Evolutionary conservation across 352 stramenopile genomes (phyloP).

Genomic region (Pythium aristosporum): DNA sequence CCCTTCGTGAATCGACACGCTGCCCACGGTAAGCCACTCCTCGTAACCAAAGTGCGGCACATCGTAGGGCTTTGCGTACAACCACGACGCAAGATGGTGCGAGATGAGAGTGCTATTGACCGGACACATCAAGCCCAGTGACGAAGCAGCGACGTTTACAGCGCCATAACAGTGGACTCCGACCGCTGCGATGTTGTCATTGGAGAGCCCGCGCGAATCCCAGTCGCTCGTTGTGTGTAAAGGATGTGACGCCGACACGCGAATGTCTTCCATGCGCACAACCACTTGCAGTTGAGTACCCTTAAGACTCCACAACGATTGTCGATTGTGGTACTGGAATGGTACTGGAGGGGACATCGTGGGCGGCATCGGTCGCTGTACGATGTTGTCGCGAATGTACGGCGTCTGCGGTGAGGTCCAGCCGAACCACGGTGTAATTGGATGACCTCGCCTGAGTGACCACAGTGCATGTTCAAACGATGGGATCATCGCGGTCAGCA

Average conservation of each 20-base stretch:
- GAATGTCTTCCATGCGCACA: slow-evolving; percentile 10
- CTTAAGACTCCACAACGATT: not conserved
- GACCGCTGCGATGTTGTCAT: not conserved
- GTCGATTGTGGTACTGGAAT: not conserved
- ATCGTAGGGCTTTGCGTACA: not conserved
- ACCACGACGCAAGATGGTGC: not conserved
- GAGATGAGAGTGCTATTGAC: not conserved
- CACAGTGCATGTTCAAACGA: slow-evolving; percentile 8
- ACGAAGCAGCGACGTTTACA: not conserved
- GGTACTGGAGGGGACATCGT: too few relatives aligned
- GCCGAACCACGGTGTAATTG: not conserved
- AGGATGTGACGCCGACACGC: not conserved
- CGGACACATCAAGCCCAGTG: not conserved
- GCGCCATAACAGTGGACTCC: slow-evolving; percentile 5
- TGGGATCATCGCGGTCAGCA: slow-evolving; percentile 4
- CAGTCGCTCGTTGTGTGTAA: not conserved
- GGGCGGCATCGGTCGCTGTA: not conserved
- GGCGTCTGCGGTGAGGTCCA: not conserved
- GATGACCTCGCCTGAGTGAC: not conserved
- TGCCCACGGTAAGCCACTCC: not conserved
- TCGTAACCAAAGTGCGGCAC: not conserved
- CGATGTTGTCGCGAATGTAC: not conserved
- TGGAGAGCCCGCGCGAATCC: not conserved
- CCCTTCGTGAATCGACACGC: slow-evolving; percentile 4
- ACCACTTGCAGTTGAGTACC: not conserved